Evolutionary conservation across 169 alveolate genomes (phyloP), one percentile per base, ranked within the genome.

Genomic region (Plasmodium ovale): DNA sequence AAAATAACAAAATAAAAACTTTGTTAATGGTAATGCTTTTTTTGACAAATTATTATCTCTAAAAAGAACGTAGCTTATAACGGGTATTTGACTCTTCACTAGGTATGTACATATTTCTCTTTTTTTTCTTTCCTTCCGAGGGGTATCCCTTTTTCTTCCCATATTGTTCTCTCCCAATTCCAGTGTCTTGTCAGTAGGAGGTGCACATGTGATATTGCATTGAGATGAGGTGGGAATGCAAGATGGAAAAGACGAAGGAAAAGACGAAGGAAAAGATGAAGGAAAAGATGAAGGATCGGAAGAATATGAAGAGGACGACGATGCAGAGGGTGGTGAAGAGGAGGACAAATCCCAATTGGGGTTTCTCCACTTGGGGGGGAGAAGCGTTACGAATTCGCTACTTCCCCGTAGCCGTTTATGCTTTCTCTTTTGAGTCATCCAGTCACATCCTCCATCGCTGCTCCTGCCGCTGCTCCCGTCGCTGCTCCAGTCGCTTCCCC

Each of bases 41-140:
- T 69, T 56, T 39, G 91, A 68, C 37, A 85, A 56, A 54, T 85
- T 54, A 16, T 51, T 68, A 29, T 85, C 91, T 56, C 87, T 35
- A 60, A 85, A 85, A 21, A 85, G 33, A 25, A 68, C 65, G 29
- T 14, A 70, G 33, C 91, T 85, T 68, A 85, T 85, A 25, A 85
- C n/a, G 14, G 91, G 91, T 21, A 69, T 69, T 69, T 39, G 71
- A 23, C 87, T 85, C 37, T 56, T 85, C 51, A 85, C 74, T 51
- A 23, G 3, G 19, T 53, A 60, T 7, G 23, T 37, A 0, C 14
- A 31, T 37, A 12, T 25, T 1, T 39, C 7, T 42, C n/a, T 42
- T 12, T 44, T 58, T 19, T 60, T 74, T 21, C 10, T 27, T 27
- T 4, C 9, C n/a, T 53, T 31, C 16, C 6, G 27, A 2, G 9